Evolutionary conservation across 768 basidiomycete genomes (phyloP), one percentile per base, ranked within the genome.

Genomic region (Pisolithus sp.): DNA sequence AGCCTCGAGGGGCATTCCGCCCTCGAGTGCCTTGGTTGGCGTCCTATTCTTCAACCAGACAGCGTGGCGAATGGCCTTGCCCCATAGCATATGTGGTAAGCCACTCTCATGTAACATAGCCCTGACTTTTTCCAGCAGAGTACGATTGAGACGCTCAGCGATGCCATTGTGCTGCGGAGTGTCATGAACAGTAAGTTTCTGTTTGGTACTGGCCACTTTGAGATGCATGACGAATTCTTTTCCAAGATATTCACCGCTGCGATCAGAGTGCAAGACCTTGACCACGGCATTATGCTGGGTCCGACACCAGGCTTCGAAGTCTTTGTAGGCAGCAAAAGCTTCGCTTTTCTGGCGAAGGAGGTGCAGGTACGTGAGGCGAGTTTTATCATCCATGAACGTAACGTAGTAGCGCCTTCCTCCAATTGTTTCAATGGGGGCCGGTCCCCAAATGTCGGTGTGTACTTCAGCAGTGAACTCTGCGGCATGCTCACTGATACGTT

Each of bases 81-180:
- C 28, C 68, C 66, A 70, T 23, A 68, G 58, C 0, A 49, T 41
- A 4, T 55, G 43, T 0, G 60, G 57, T 4, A 68, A 40, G 0
- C 54, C 40, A 15, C 56, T 49, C 15, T 54, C 60, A 21, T 60
- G 53, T 2, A 67, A 54, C 54, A 65, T 62, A 0, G 66, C 59
- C 1, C 62, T 57, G 0, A 57, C 60, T 26, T 53, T 47, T 12
- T 67, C 59, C 12, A 62, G 49, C 1, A 62, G 49, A 0, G 64
- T 68, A 2, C 64, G 57, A 31, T 68, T 68, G 9, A 63, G 59
- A 0, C 60, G 41, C 47, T 70, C 64, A 2, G 67, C 64, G 13
- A 66, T 49, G 9, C 64, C 60, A 46, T 69, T 70, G 40, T 67
- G 62, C 24, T 64, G 56, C 0, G 65, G 63, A 4, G 61, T 59